Evolutionary conservation across 2,329 filamentous ascomycete genomes (phyloP), one percentile per base, ranked within the genome.

Genomic region (Botrytis aclada): DNA sequence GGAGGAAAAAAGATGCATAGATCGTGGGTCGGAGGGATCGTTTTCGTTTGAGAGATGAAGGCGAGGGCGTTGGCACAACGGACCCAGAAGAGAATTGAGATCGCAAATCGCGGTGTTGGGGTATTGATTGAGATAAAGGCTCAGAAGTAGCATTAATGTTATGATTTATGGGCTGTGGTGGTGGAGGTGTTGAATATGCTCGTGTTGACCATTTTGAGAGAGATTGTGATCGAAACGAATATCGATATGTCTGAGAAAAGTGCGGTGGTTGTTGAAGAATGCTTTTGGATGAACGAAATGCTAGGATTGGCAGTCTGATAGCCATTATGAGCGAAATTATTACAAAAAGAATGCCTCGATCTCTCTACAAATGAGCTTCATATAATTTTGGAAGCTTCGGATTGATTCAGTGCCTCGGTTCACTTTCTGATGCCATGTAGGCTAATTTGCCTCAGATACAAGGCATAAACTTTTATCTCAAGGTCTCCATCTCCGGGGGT

Each of bases 1-100:
- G 65, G 70, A 86, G 79, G 78, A 84, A 85, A 60, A 83, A 14
- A 22, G 79, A 74, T 18, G 78, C 79, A 60, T 78, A 81, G 56
- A 81, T 81, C 58, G 76, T 77, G 32, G 76, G 78, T 41, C 76
- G 80, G 16, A 79, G 77, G 8, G 78, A 78, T 34, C 77, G 77
- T 43, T 76, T 78, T 6, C 74, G 67, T 64, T 74, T 76, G 37
- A 77, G 74, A 18, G 60, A 58, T 58, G 72, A 54, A 51, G 72
- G 66, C 37, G 54, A 63, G 14, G 54, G 29, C 22, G 3, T 18
- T 43, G 34, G 25, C 16, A 37, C 10, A 6, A 56, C n/a, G 54
- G 71, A 41, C 45, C 71, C 47, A 63, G 74, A 74, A 16, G 76
- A 69, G 65, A 79, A 76, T 75, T 80, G 78, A 51, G 79, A 79